Conservation (phyloP, 192 early-diverging fungal genomes). For the Coemansia sp. region DNA sequence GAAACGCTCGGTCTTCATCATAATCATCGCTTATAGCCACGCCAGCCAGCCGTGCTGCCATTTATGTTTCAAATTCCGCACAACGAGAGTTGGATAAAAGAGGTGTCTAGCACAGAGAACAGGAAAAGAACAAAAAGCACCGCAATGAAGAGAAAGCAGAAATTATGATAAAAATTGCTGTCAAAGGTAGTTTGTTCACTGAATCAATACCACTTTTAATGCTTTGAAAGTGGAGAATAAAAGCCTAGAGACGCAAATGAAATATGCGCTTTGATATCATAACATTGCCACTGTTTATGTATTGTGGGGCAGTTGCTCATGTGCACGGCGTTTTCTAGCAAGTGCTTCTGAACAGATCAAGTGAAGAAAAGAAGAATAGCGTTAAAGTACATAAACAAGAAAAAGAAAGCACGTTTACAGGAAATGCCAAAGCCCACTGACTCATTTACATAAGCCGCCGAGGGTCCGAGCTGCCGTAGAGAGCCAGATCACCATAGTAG, state of each 20-base stretch:
- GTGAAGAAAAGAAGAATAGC: background rate
- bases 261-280: background rate
- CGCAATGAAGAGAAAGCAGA: background rate
- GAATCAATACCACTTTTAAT: no score
- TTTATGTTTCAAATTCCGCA: background rate
- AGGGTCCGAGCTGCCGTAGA: conserved; percentile 20
- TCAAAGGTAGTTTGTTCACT: no score
- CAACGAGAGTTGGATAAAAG: background rate
- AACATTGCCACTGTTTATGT: background rate
- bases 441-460: conserved; percentile 4
- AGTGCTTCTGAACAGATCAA: background rate
- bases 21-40: background rate
- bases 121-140: conserved; percentile 3
- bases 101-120: background rate
- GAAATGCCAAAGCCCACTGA: background rate
- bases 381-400: background rate
- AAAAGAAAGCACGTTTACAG: background rate
- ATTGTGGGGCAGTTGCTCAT: conserved; percentile 11
- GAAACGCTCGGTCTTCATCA: conserved; percentile 1
- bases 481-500: conserved; percentile 77
- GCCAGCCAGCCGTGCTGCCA: background rate
- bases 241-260: background rate
- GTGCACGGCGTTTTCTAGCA: background rate
- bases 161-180: no score
- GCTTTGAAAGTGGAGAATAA: background rate